These are phyloP conservation scores for Plectosphaerella sp. DNA, from an alignment of 2,329 filamentous ascomycete species.

Conservation along the genomic window DNA sequence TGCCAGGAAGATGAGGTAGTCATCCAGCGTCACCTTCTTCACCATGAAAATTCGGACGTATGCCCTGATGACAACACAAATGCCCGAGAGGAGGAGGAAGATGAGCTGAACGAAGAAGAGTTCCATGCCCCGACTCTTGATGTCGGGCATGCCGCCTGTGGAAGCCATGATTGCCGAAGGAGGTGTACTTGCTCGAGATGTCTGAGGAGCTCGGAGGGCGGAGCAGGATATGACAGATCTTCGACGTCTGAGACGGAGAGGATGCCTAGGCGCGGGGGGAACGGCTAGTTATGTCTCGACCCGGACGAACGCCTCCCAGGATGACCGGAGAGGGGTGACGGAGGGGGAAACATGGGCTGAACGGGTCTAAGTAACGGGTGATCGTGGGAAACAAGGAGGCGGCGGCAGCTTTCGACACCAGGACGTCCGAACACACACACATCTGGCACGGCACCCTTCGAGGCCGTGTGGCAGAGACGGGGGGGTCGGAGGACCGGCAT, in stretches of 20 bases:
- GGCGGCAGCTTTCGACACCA: neutral
- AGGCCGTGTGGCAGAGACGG: neutral
- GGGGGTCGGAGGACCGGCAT: neutral
- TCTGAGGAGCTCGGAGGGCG: no score
- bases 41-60: slow-evolving; percentile 39
- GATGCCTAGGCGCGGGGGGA: no score
- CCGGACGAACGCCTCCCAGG: neutral
- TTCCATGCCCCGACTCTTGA: slow-evolving; percentile 7
- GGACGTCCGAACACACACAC: neutral
- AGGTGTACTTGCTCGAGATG: neutral
- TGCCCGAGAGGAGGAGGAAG: slow-evolving; percentile 28
- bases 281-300: neutral
- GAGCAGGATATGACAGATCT: no score
- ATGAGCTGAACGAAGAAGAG: slow-evolving; percentile 15
- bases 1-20: slow-evolving; percentile 41
- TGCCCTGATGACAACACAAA: slow-evolving; percentile 33
- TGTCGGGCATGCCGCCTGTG: neutral
- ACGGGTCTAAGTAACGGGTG: neutral
- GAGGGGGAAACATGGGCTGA: slow-evolving; percentile 1
- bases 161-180: neutral
- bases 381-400: neutral
- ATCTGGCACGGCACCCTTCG: neutral
- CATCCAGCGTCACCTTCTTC: slow-evolving; percentile 37
- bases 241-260: no score
- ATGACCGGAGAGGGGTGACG: neutral